Evolutionary conservation across 139 green algal genomes (phyloP).

Genomic region (Chlamydomonas schloesseri): DNA sequence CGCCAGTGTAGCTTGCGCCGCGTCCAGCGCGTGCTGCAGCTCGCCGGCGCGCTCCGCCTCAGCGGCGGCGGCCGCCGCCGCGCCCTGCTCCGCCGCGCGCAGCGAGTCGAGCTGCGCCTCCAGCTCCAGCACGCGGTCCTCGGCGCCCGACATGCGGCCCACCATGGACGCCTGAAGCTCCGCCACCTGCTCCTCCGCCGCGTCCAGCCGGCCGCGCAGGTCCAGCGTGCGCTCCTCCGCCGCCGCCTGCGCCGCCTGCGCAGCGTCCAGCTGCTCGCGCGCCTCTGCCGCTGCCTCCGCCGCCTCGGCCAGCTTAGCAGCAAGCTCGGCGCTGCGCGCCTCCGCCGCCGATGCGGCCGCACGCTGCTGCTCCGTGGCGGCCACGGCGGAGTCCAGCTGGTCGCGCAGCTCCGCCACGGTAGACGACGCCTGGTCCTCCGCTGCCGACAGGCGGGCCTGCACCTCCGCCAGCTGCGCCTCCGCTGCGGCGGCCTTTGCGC

Average conservation of each 20-base stretch:
- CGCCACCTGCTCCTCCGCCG: not conserved
- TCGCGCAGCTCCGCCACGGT: not conserved
- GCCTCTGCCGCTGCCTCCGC: not conserved
- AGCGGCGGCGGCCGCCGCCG: not conserved
- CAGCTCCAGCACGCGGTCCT: not conserved
- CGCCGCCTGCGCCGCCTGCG: not conserved
- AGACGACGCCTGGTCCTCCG: not conserved
- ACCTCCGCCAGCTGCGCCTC: not conserved
- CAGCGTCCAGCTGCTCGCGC: too few relatives aligned
- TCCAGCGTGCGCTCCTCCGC: not conserved
- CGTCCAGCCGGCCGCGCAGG: not conserved
- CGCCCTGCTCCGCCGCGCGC: slow-evolving; percentile 1
- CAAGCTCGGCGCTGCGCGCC: not conserved
- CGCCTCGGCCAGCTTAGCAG: not conserved
- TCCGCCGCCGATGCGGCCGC: not conserved
- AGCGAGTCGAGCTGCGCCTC: slow-evolving; percentile 16
- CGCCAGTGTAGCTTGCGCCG: slow-evolving; percentile 15
- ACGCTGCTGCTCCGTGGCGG: not conserved
- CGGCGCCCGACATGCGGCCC: not conserved
- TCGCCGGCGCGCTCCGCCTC: slow-evolving; percentile 11
- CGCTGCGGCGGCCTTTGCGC: not conserved
- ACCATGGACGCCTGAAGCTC: not conserved
- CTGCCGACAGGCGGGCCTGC: not conserved
- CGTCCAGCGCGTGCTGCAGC: slow-evolving; percentile 17
- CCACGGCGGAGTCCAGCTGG: not conserved